Base-by-base conservation (phyloP, 768 basidiomycete species). In the Pisolithus microcarpus region DNA sequence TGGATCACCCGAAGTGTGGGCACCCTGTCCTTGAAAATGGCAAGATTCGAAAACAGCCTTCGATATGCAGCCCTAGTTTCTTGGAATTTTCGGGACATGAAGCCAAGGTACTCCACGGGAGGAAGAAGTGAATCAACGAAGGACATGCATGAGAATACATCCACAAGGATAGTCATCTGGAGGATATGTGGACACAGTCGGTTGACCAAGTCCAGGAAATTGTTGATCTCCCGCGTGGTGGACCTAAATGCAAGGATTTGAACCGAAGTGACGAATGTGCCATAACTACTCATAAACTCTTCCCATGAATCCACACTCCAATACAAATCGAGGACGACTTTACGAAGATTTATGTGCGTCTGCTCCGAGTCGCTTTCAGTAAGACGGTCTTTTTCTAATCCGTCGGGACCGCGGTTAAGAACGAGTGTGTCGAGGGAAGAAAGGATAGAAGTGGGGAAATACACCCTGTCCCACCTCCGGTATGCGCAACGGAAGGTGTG, bases 1-100 rank as follows among this genome's bases (percentile, higher is more conserved):
- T 57, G 64, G 5, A 65, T 51, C 1, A 59, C 58, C 11, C 37
- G 54, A 43, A 65, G 38, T n/a, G 63, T 56, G 5, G 62, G 59
- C 0, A 47, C 36, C 16, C 13, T 54, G 18, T 50, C 46, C 19
- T 21, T 36, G 30, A 66, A 34, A 13, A 44, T 37, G 5, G 21
- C 44, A 19, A 66, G 47, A 34, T 53, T 37, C 9, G 30, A 21
- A 21, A 66, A 59, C 1, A 62, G 38, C 13, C 0, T 10, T 36
- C 30, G 13, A 38, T 58, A 59, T 4, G 51, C 54, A 0, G 3
- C 0, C 38, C 18, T 58, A 3, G 28, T 43, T 4, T 21, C 37
- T 24, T 57, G 63, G 5, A 18, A 0, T 8, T 30, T 45, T 6
- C 26, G 38, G 16, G 21, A 11, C 38, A 57, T 38, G 7, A 66